A percentile compares a stretch with the other conserved stretches of the same genome.
Conservation (phyloP, 768 basidiomycete genomes). For the Paxillus rubicundulus region DNA sequence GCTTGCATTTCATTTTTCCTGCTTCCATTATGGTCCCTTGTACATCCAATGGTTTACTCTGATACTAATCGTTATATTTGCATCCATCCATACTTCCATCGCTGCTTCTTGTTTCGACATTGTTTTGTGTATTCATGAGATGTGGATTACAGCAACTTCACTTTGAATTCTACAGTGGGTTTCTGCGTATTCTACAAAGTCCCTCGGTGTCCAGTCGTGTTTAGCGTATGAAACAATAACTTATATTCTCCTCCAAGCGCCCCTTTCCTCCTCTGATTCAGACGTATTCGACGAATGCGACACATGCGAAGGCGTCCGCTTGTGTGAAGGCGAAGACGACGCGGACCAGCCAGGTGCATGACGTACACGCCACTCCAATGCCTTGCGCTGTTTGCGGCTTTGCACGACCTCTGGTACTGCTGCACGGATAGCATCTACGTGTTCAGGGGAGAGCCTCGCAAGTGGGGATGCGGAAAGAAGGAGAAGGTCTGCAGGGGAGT, state of each 20-base stretch:
- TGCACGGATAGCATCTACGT: conserved; percentile 9
- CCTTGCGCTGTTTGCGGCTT: conserved; percentile 26
- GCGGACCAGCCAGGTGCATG: not conserved
- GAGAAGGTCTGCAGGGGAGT: conserved; percentile 27
- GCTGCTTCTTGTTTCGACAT: not conserved
- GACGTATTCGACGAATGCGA: conserved; percentile 5
- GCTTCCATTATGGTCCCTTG: too few relatives aligned
- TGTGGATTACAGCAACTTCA: not conserved
- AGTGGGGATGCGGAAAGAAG: conserved; percentile 23
- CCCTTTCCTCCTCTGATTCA: conserved; percentile 18
- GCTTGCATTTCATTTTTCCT: too few relatives aligned
- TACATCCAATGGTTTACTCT: too few relatives aligned
- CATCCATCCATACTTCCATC: too few relatives aligned
- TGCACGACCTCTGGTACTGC: conserved; percentile 28
- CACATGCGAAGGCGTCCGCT: not conserved
- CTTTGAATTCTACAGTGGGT: too few relatives aligned
- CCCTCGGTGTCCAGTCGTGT: not conserved
- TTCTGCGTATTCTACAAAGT: not conserved
- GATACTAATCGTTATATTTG: too few relatives aligned
- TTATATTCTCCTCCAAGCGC: conserved; percentile 17
- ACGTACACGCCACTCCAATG: conserved; percentile 20
- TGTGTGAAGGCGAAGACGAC: not conserved
- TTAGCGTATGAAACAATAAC: not conserved
- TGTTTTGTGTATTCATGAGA: not conserved
- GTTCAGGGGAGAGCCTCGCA: conserved; percentile 4